Conservation (phyloP, 1,139 yeast species). For the Hyphopichia buzzinii region DNA sequence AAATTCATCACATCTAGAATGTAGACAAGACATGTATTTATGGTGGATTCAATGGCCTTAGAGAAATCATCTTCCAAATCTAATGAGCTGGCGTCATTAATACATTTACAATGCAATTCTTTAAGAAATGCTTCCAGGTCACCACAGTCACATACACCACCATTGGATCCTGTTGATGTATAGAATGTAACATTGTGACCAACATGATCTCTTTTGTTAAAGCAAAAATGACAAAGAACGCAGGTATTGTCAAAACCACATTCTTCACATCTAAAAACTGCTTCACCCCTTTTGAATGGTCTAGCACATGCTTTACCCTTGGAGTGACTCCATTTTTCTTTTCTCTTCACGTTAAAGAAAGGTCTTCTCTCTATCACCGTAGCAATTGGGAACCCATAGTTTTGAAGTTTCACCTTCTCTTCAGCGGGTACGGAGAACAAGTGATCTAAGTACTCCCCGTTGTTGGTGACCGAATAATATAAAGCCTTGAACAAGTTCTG, state of each 20-base stretch:
- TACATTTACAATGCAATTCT: conserved; percentile 50
- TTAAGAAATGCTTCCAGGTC: conserved; percentile 77
- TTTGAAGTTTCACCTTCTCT: conserved; percentile 15
- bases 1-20: conserved; percentile 46
- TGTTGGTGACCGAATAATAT: conserved; percentile 30
- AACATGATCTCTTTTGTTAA: conserved; percentile 62
- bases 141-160: conserved; percentile 90
- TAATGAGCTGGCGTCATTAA: conserved; percentile 3
- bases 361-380: conserved; percentile 9
- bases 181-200: conserved; percentile 61
- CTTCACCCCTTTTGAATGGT: conserved; percentile 56
- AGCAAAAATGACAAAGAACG: conserved; percentile 69
- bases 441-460: conserved; percentile 25
- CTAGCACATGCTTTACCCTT: conserved; percentile 57
- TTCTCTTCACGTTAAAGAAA: conserved; percentile 11
- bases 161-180: conserved; percentile 45
- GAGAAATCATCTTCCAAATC: conserved; percentile 12
- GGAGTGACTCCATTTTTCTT: conserved; percentile 22
- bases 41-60: conserved; percentile 23
- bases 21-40: conserved; percentile 44
- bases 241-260: conserved; percentile 77
- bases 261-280: conserved; percentile 60
- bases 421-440: conserved; percentile 27
- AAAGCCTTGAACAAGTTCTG: conserved; percentile 24
- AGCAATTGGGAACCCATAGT: conserved; percentile 12